A percentile compares a stretch with the other conserved stretches of the same genome.
phyloP scores from a whole-genome alignment of 306 rosid genomes.

The Canavalia gladiata region DNA sequence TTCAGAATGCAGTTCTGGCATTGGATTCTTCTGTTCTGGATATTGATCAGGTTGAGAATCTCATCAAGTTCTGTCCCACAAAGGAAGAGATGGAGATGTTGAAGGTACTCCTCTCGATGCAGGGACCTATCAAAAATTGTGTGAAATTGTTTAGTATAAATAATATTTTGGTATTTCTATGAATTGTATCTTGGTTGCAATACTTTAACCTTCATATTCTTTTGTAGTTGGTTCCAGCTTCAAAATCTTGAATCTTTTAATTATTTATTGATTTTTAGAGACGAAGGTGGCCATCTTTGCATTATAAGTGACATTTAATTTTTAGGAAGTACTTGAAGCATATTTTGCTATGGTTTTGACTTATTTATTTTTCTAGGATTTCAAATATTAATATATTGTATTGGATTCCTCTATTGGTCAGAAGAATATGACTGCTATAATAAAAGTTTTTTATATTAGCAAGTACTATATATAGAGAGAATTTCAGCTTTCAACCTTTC shows the following conservation, averaged over 20 bases:
- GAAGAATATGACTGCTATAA: background rate
- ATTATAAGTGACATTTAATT: slow-evolving; percentile 9
- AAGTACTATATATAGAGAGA: background rate
- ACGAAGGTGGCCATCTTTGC: slow-evolving; percentile 24
- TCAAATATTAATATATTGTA: slow-evolving; percentile 25
- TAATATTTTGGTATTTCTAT: slow-evolving; percentile 23
- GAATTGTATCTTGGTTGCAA: slow-evolving; percentile 38
- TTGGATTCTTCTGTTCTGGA: slow-evolving; percentile 60
- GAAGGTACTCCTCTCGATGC: slow-evolving; percentile 62
- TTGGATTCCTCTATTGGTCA: slow-evolving; percentile 26
- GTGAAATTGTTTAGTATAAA: slow-evolving; percentile 34
- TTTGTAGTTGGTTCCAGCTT: background rate
- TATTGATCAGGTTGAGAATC: slow-evolving; percentile 90
- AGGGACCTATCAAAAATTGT: slow-evolving; percentile 3
- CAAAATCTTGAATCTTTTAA: slow-evolving; percentile 4
- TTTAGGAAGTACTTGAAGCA: background rate
- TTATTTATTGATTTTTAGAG: slow-evolving; percentile 3
- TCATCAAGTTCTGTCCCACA: slow-evolving; percentile 94
- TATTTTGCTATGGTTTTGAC: slow-evolving; percentile 3
- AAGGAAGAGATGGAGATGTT: slow-evolving; percentile 96
- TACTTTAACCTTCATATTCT: slow-evolving; percentile 7
- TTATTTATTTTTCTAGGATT: slow-evolving; percentile 34
- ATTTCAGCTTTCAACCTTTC: slow-evolving; percentile 20
- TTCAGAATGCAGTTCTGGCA: slow-evolving; percentile 72
- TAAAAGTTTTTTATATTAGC: background rate